Percentiles rank a stretch among this genome's conserved stretches.
Conservation (phyloP, 2,329 filamentous ascomycete species). For the Gaeumannomyces tritici region DNA sequence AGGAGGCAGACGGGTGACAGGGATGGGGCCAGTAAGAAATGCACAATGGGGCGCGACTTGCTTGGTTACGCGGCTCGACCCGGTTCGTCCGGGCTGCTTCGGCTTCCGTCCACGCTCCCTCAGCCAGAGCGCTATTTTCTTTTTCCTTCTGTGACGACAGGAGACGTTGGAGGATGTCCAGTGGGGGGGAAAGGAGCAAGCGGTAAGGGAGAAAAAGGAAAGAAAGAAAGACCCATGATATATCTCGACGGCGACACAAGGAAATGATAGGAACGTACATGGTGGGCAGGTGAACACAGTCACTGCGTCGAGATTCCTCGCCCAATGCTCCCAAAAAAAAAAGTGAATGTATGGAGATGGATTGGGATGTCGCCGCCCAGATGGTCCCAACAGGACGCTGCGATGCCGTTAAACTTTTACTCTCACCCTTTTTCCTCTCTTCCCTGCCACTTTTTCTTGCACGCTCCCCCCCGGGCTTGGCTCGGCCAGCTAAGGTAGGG, state of each 20-base stretch:
- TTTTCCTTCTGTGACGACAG: not conserved
- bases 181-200: not conserved
- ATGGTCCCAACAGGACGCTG: not conserved
- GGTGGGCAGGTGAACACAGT: too few relatives aligned
- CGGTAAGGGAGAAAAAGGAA: not conserved
- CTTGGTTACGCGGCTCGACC: not conserved
- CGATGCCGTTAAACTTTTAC: not conserved
- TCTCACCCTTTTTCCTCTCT: not conserved
- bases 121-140: not conserved
- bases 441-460: too few relatives aligned
- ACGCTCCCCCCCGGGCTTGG: not conserved
- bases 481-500: not conserved
- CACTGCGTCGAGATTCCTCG: too few relatives aligned
- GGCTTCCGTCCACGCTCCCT: not conserved
- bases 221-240: not conserved
- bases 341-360: not conserved
- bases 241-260: not conserved
- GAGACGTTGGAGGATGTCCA: not conserved
- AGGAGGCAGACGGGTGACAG: not conserved
- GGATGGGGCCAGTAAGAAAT: not conserved
- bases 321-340: too few relatives aligned
- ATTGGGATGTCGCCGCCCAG: not conserved
- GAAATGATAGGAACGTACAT: not conserved
- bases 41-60: not conserved
- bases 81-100: not conserved